Evolutionary conservation across 495 filamentous ascomycete species (phyloP).

Genomic region (Tetracladium setigerum): DNA sequence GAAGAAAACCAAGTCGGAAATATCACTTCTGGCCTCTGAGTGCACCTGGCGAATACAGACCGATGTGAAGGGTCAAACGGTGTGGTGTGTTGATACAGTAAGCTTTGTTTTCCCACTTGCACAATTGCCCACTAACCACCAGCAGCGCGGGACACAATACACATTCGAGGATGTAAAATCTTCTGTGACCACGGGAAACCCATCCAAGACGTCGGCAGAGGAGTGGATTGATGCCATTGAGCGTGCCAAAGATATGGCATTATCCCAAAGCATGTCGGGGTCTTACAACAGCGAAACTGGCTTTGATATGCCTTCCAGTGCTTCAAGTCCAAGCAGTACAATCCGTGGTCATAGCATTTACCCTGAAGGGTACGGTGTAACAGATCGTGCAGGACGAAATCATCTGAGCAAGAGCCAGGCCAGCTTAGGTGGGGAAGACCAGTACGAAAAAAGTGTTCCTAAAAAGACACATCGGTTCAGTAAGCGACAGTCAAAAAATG

Average conservation of each 20-base stretch:
- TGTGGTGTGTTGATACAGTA: slow-evolving; percentile 94
- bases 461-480: slow-evolving; percentile 72
- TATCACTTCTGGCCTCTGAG: slow-evolving; percentile 66
- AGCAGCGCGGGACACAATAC: slow-evolving; percentile 78
- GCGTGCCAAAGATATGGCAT: slow-evolving; percentile 70
- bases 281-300: slow-evolving; percentile 63
- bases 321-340: slow-evolving; percentile 67
- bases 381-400: slow-evolving; percentile 41
- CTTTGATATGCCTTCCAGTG: slow-evolving; percentile 62
- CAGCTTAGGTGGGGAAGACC: slow-evolving; percentile 27
- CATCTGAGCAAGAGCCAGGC: slow-evolving; percentile 47
- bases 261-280: slow-evolving; percentile 57
- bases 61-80: slow-evolving; percentile 74
- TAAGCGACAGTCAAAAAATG: slow-evolving; percentile 83
- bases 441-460: slow-evolving; percentile 39
- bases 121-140: background rate
- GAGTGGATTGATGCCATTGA: slow-evolving; percentile 88
- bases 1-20: slow-evolving; percentile 88
- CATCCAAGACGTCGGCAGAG: slow-evolving; percentile 49
- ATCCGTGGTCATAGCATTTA: slow-evolving; percentile 42
- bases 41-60: slow-evolving; percentile 69
- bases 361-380: slow-evolving; percentile 31
- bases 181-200: slow-evolving; percentile 26
- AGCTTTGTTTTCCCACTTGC: background rate
- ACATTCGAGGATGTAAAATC: slow-evolving; percentile 88